phyloP scores from a whole-genome alignment of 345 rosid species.

The Cochlearia excelsa region DNA sequence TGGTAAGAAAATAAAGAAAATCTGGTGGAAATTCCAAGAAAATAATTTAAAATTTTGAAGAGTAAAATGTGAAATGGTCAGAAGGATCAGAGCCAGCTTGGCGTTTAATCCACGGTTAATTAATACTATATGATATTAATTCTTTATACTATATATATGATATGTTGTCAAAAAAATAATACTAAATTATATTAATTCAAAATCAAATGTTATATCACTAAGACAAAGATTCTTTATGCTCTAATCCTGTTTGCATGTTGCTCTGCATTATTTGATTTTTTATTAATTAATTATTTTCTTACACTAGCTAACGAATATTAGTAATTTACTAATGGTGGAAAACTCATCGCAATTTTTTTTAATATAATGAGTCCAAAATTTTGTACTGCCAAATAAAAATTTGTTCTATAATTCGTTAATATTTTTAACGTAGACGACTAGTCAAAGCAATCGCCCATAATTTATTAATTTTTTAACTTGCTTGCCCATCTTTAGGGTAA shows the following conservation, averaged over 20 bases:
- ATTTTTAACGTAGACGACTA: background rate
- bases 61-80: slow-evolving; percentile 31
- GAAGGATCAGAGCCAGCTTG: slow-evolving; percentile 33
- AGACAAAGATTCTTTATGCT: slow-evolving; percentile 39
- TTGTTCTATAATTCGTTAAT: slow-evolving; percentile 10
- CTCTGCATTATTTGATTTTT: slow-evolving; percentile 5
- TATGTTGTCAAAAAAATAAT: too few species aligned
- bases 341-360: slow-evolving; percentile 1
- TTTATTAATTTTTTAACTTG: slow-evolving; percentile 22
- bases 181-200: background rate
- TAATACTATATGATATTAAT: background rate
- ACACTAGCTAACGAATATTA: background rate
- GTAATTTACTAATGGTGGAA: background rate
- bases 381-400: slow-evolving; percentile 23
- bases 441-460: slow-evolving; percentile 22
- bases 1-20: slow-evolving; percentile 14
- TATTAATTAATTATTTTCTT: slow-evolving; percentile 2
- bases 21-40: slow-evolving; percentile 28
- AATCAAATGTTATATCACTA: slow-evolving; percentile 23
- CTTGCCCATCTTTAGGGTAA: slow-evolving; percentile 26
- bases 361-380: slow-evolving; percentile 25
- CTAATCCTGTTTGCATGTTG: slow-evolving; percentile 34
- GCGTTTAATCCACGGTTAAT: slow-evolving; percentile 26
- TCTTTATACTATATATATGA: too few species aligned
- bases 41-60: slow-evolving; percentile 1